Base-by-base conservation (phyloP, 75 land plant genomes). In the Cunninghamia lanceolata region DNA sequence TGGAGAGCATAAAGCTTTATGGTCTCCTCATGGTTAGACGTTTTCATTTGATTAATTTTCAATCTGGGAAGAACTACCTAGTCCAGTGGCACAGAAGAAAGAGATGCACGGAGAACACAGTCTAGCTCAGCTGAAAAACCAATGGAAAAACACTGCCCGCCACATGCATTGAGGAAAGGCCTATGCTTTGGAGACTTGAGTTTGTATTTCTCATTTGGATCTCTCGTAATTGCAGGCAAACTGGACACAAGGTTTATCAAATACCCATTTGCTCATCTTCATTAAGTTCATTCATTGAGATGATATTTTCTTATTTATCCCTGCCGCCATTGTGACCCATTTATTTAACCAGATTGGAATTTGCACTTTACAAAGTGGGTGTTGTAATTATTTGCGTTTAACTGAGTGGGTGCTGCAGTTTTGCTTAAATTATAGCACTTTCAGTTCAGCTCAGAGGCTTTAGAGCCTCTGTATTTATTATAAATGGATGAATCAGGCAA, bases 401-500 rank as follows among this genome's bases (percentile, higher is more conserved):
- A 14, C 36, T 34, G 13, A 73, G 75, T 73, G 75, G 75, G 75
- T 73, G 36, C 75, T 73, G 75, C 36, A 73, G 36, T 34, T 73
- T 34, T 73, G 75, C 75, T 34, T 34, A 9, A 73, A 73, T 73
- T 73, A 3, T 14, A 73, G 36, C 36, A 34, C 36, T 73, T 34
- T 25, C 28, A 63, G 25, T 63, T 2, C 9, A 63, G 68, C 25
- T 28, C 30, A 63, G 68, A 25, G 68, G 68, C 68, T 63, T 25
- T 63, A 63, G 30, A 63, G 75, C 36, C 75, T 73, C 16, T 73
- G 14, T 73, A 0, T 73, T 34, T 70, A 32, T 0, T 34, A 63
- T 8, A 28, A 25, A 73, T 73, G 75, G 75, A 73, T 30, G 75
- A 73, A 73, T 73, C 75, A 34, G 84, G 84, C 9, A 50, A 83